Conservation (phyloP, 495 filamentous ascomycete genomes). For the Aspergillus nanangensis region DNA sequence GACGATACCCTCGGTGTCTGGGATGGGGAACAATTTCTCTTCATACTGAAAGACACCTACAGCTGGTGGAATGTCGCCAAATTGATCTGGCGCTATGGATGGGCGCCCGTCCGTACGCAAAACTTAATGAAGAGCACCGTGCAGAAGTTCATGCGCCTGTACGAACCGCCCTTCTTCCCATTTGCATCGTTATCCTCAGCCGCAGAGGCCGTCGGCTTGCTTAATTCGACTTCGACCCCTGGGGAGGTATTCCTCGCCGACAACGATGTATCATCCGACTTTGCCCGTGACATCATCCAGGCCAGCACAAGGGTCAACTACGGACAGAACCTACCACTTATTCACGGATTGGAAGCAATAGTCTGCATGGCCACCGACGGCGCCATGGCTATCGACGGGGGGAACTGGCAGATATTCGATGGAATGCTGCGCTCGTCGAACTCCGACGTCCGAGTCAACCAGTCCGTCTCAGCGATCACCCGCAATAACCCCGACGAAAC, state of each 20-base stretch:
- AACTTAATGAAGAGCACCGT: conserved; percentile 68
- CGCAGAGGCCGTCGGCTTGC: conserved; percentile 60
- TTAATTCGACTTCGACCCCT: conserved; percentile 58
- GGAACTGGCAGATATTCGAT: conserved; percentile 94
- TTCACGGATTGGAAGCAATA: conserved; percentile 90
- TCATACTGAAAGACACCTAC: conserved; percentile 50
- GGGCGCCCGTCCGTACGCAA: conserved; percentile 69
- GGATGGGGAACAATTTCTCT: conserved; percentile 77
- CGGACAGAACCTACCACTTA: conserved; percentile 76
- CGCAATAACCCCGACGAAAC: conserved; percentile 42
- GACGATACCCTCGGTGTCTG: conserved; percentile 67
- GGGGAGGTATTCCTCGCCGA: conserved; percentile 63
- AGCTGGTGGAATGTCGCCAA: conserved; percentile 79
- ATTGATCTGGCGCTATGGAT: conserved; percentile 81
- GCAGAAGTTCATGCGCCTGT: conserved; percentile 73
- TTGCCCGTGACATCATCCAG: conserved; percentile 82
- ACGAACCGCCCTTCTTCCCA: conserved; percentile 77
- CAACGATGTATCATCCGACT: conserved; percentile 63
- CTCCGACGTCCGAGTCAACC: conserved; percentile 62
- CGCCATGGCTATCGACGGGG: conserved; percentile 72
- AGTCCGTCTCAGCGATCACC: conserved; percentile 57
- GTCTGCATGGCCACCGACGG: conserved; percentile 90
- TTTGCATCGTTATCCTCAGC: conserved; percentile 69
- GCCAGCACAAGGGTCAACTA: conserved; percentile 94
- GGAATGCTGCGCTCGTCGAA: conserved; percentile 65